These are phyloP conservation scores for Daucus carota DNA, from an alignment of 129 eudicot species.

Conservation along the genomic window DNA sequence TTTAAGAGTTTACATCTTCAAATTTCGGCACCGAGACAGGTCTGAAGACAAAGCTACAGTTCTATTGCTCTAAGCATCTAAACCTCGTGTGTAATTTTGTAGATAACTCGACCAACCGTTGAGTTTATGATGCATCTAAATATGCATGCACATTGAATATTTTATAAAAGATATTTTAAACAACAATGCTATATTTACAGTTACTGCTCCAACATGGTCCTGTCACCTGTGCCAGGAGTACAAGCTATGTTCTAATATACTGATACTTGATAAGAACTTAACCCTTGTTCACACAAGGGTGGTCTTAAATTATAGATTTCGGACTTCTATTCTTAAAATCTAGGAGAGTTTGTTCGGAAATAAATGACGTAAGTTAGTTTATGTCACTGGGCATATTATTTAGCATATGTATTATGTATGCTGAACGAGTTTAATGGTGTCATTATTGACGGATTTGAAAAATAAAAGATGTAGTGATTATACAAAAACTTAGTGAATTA, in stretches of 20 bases:
- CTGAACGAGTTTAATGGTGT: not conserved
- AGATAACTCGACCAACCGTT: not conserved
- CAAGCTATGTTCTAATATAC: not conserved
- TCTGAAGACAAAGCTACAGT: not conserved
- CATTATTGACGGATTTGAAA: too few relatives aligned
- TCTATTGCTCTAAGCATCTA: not conserved
- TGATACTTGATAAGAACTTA: not conserved
- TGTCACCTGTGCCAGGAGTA: not conserved
- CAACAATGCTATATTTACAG: not conserved
- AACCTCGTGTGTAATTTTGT: not conserved
- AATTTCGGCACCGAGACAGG: too few relatives aligned
- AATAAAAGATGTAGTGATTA: not conserved
- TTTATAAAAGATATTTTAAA: not conserved
- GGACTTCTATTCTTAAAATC: not conserved
- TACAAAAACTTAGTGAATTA: constrained; percentile 6
- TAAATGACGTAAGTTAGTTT: not conserved
- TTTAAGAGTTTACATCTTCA: not conserved
- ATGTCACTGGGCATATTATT: not conserved
- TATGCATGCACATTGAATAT: not conserved
- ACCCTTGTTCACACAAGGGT: not conserved
- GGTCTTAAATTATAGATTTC: not conserved
- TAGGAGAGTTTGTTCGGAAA: not conserved
- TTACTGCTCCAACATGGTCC: not conserved
- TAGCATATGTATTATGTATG: not conserved
- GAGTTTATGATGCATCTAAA: not conserved